phyloP scores from a whole-genome alignment of 495 filamentous ascomycete species.

The Hypoxylon intermedium region DNA sequence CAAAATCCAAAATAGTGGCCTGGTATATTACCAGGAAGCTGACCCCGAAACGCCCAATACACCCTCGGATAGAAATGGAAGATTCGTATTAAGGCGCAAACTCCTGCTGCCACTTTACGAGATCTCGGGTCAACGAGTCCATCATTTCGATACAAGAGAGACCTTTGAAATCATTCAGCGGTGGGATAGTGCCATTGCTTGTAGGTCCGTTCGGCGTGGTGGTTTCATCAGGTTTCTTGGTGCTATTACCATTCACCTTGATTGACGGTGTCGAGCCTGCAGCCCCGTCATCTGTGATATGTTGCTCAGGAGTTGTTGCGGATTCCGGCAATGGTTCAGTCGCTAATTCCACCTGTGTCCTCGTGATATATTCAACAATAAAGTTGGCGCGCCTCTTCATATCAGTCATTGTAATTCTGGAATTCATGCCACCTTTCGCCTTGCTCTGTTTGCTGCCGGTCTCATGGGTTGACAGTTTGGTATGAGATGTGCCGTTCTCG shows the following conservation, averaged over 20 bases:
- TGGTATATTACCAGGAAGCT: conserved; percentile 4
- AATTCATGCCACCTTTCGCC: conserved; percentile 53
- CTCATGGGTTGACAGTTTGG: conserved; percentile 31
- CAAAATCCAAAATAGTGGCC: conserved; percentile 1
- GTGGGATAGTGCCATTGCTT: conserved; percentile 28
- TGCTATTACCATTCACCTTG: conserved; percentile 44
- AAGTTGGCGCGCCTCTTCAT: conserved; percentile 85
- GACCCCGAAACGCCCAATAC: conserved; percentile 17
- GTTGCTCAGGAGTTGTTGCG: conserved; percentile 16
- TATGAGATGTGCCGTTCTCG: conserved; percentile 45
- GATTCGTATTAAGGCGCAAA: conserved; percentile 43
- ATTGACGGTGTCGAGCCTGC: conserved; percentile 32
- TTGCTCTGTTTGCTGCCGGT: conserved; percentile 46
- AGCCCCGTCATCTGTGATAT: conserved; percentile 15
- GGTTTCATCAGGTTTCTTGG: conserved; percentile 30
- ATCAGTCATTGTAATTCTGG: conserved; percentile 85
- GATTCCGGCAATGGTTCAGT: conserved; percentile 45
- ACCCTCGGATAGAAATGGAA: conserved; percentile 2
- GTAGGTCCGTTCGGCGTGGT: conserved; percentile 10
- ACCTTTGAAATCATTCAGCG: conserved; percentile 64
- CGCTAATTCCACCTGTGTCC: conserved; percentile 89
- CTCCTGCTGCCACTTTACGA: conserved; percentile 80
- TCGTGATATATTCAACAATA: conserved; percentile 88
- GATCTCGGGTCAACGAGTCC: conserved; percentile 75
- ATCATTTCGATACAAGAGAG: conserved; percentile 80